Base-by-base conservation (phyloP, 441 rosid species). In the Croton setiger region DNA sequence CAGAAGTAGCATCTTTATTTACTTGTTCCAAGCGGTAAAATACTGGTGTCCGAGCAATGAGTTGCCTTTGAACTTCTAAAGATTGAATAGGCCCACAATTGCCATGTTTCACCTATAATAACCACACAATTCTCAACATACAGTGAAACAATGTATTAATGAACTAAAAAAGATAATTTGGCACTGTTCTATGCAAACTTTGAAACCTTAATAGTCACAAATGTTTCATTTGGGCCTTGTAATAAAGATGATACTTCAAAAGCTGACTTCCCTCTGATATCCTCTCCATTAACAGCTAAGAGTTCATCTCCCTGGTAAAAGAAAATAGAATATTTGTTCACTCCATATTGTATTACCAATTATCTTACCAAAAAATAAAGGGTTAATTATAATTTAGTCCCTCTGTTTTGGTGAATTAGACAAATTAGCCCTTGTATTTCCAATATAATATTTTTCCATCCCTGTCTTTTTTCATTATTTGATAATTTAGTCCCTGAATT, bases 191-290 rank as follows among this genome's bases (percentile, higher is more conserved):
- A 60, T 51, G 67, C 44, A 44, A 63, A 54, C 6, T 63, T 44
- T 54, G 59, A 66, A 71, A 93, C 96, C 97, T 89, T 81, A 64
- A 94, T 80, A 17, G 79, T 83, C 70, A 91, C 98, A 68, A 64
- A 83, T 63, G 98, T 89, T 81, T 90, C 95, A 74, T 79, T 87
- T 43, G 96, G 97, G 72, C 98, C 98, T 81, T 88, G 98, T 69
- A 94, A 77, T 85, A 91, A 79, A 57, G 98, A 91, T 65, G 95
- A 91, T 41, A 86, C 92, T 87, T 94, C 97, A 77, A 94, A 88
- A 36, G 98, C 87, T 51, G 97, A 89, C 83, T 88, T 94, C 75
- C 98, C 98, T 60, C 37, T 78, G 49, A 88, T 92, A 73, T 87
- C 88, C 76, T 80, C 76, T 77, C 95, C 97, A 81, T 91, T 88